Conservation (phyloP, 2,329 filamentous ascomycete genomes). For the Cladosporium sp. region DNA sequence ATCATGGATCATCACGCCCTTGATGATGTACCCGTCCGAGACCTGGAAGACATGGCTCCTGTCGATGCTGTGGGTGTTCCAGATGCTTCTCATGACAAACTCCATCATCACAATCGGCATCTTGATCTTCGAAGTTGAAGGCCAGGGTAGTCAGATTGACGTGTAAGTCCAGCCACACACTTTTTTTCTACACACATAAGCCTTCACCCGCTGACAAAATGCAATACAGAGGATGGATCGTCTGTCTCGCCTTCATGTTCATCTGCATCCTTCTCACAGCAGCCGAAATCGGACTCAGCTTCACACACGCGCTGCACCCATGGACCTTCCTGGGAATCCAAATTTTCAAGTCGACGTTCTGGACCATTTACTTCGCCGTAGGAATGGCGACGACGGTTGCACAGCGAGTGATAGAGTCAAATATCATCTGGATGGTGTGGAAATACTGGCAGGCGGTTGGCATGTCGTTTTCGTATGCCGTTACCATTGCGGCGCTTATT, state of each 20-base stretch:
- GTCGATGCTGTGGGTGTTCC: constrained; percentile 5
- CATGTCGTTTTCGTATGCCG: background rate
- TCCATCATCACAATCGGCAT: constrained; percentile 4
- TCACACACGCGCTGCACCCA: constrained; percentile 17
- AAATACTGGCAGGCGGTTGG: constrained; percentile 6
- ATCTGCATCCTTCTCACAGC: constrained; percentile 13
- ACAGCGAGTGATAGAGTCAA: constrained; percentile 3
- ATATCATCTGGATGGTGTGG: constrained; percentile 3
- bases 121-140: constrained; percentile 8
- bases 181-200: no score
- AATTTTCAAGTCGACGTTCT: constrained; percentile 19
- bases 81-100: constrained; percentile 7
- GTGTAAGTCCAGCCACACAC: background rate
- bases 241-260: constrained; percentile 6
- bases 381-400: constrained; percentile 8
- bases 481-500: constrained; percentile 2
- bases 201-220: background rate
- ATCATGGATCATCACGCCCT: constrained; percentile 10
- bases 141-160: background rate
- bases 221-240: constrained; percentile 5
- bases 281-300: constrained; percentile 19
- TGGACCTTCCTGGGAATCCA: constrained; percentile 18
- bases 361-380: constrained; percentile 14
- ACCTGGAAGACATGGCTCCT: constrained; percentile 5
- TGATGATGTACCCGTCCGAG: constrained; percentile 5